phyloP scores from a whole-genome alignment of 2,329 filamentous ascomycete species.

The Sporothrix luriei region DNA sequence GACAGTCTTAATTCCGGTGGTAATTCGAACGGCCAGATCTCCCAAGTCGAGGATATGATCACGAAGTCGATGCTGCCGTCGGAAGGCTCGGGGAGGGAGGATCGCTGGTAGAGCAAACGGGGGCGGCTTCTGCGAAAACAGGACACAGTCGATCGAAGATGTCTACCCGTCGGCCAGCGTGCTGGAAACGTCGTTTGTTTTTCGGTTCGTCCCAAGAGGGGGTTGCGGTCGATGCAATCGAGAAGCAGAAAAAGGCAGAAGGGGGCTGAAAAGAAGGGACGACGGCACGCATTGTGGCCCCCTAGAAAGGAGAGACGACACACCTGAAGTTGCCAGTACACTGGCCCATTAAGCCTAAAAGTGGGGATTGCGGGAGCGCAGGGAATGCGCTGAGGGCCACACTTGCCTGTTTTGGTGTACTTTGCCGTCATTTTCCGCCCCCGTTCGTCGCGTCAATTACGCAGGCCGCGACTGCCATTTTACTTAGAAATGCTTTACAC shows the following conservation, averaged over 20 bases:
- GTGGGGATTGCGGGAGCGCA: constrained; percentile 25
- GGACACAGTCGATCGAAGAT: neutral
- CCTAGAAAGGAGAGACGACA: constrained; percentile 30
- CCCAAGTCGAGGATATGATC: neutral
- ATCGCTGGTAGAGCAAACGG: neutral
- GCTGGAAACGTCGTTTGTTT: constrained; percentile 17
- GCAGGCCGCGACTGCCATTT: constrained; percentile 21
- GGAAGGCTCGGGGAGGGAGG: constrained; percentile 20
- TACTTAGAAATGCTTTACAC: constrained; percentile 12
- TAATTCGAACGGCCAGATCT: constrained; percentile 9
- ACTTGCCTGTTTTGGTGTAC: neutral
- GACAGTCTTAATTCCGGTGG: neutral
- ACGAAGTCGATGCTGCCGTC: neutral
- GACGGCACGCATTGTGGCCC: constrained; percentile 7
- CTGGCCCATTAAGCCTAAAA: constrained; percentile 16
- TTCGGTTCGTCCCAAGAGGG: constrained; percentile 22
- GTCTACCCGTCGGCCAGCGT: constrained; percentile 18
- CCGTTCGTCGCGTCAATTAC: constrained; percentile 13
- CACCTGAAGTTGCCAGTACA: constrained; percentile 26
- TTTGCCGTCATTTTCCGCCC: constrained; percentile 7
- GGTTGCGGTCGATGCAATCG: constrained; percentile 3
- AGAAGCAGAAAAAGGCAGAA: constrained; percentile 10
- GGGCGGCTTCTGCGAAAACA: neutral
- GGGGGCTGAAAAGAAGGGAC: constrained; percentile 20
- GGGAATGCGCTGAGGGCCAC: neutral